These are phyloP conservation scores for Peronospora farinosa DNA, from an alignment of 352 stramenopile species.

Conservation along the genomic window DNA sequence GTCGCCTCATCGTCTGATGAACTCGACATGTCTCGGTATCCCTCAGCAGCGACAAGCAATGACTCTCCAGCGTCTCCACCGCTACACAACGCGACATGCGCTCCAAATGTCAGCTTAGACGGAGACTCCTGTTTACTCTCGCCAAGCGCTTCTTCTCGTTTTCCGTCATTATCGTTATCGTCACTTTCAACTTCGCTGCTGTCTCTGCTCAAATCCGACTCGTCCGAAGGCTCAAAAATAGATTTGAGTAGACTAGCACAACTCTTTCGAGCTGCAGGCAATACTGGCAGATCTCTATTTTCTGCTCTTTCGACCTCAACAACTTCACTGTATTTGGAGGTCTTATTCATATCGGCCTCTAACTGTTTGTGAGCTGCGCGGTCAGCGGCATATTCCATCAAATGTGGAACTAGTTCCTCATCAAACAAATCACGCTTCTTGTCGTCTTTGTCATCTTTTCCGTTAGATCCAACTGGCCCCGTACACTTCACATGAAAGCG, in stretches of 20 bases:
- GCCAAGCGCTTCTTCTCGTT: not conserved
- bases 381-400: slow-evolving; percentile 54
- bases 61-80: not conserved
- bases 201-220: slow-evolving; percentile 40
- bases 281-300: slow-evolving; percentile 27
- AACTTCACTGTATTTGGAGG: not conserved
- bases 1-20: slow-evolving; percentile 20
- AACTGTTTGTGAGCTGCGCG: slow-evolving; percentile 16
- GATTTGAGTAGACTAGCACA: slow-evolving; percentile 56
- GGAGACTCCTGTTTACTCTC: not conserved
- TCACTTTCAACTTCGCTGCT: slow-evolving; percentile 32
- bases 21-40: slow-evolving; percentile 11
- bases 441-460: slow-evolving; percentile 19
- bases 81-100: not conserved
- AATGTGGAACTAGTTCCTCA: slow-evolving; percentile 61
- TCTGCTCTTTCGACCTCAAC: slow-evolving; percentile 1
- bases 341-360: not conserved
- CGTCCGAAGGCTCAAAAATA: slow-evolving; percentile 79
- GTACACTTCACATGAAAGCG: slow-evolving; percentile 70
- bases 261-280: slow-evolving; percentile 42
- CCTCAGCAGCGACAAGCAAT: not conserved
- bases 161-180: slow-evolving; percentile 12
- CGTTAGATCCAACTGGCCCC: slow-evolving; percentile 26
- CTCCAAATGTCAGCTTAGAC: not conserved
- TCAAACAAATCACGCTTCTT: slow-evolving; percentile 53